Percentiles rank a stretch among this genome's conserved stretches.
phyloP scores from a whole-genome alignment of 1,284 basidiomycete genomes.

The Cutaneotrichosporon cyanovorans region DNA sequence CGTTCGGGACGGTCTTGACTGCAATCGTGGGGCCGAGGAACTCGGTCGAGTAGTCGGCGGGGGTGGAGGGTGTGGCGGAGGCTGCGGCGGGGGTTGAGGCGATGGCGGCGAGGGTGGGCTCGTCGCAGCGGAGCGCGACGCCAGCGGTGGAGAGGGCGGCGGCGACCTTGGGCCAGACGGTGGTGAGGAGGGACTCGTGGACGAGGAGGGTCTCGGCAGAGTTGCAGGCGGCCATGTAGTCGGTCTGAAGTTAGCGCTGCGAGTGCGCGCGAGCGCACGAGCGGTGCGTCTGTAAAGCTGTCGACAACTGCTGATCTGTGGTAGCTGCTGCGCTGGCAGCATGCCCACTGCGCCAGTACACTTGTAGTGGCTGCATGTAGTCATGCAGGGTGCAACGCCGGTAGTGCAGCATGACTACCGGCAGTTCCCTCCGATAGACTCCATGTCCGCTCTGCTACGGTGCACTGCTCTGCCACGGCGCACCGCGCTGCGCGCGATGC shows the following conservation, averaged over 20 bases:
- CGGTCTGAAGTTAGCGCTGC: constrained; percentile 56
- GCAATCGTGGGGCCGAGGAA: constrained; percentile 78
- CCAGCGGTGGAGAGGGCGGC: constrained; percentile 59
- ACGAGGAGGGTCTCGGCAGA: constrained; percentile 83
- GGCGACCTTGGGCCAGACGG: constrained; percentile 75
- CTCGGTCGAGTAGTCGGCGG: constrained; percentile 72
- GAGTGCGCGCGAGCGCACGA: background rate
- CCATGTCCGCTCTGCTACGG: too few relatives aligned
- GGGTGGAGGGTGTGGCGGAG: constrained; percentile 52
- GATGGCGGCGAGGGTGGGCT: constrained; percentile 54
- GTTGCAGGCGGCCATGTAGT: constrained; percentile 97
- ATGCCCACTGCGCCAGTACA: too few relatives aligned
- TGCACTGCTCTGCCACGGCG: too few relatives aligned
- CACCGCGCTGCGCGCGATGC: too few relatives aligned
- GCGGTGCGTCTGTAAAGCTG: background rate
- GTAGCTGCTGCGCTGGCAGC: too few relatives aligned
- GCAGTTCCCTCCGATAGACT: too few relatives aligned
- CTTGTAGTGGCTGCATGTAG: too few relatives aligned
- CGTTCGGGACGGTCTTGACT: constrained; percentile 63
- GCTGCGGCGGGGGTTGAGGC: constrained; percentile 41
- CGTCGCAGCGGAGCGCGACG: constrained; percentile 76
- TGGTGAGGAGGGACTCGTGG: constrained; percentile 61
- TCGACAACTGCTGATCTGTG: too few relatives aligned
- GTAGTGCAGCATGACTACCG: too few relatives aligned
- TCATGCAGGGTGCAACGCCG: too few relatives aligned